phyloP scores from a whole-genome alignment of 306 rosid genomes.

The Rubus parviflorus region DNA sequence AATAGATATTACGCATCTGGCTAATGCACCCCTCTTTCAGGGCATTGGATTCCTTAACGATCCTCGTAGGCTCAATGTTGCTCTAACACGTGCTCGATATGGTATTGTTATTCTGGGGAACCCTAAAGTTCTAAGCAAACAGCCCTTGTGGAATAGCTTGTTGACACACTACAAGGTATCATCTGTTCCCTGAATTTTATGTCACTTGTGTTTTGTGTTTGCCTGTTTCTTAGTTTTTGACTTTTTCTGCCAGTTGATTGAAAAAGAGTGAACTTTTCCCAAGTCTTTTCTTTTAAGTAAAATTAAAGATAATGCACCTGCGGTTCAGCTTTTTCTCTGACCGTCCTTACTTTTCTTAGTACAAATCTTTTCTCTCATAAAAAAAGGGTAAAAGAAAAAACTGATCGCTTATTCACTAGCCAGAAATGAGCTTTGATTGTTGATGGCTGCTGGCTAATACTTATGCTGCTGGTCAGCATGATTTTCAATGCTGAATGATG shows the following conservation, averaged over 20 bases:
- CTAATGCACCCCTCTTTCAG: conserved; percentile 41
- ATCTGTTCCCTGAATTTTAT: conserved; percentile 5
- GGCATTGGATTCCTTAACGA: conserved; percentile 98
- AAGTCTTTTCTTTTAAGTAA: neutral
- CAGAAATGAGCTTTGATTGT: neutral
- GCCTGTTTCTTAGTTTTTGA: neutral
- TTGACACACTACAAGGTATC: conserved; percentile 97
- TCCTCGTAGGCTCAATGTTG: conserved; percentile 98
- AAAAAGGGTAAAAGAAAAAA: neutral
- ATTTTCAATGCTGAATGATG: neutral
- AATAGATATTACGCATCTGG: conserved; percentile 14
- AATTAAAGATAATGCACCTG: neutral
- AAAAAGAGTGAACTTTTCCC: neutral
- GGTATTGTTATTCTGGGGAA: conserved; percentile 98
- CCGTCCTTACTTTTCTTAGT: neutral
- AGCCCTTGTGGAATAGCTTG: conserved; percentile 94
- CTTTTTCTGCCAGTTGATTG: neutral
- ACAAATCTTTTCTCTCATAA: neutral
- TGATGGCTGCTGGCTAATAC: neutral
- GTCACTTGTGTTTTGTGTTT: conserved; percentile 5
- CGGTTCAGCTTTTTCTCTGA: neutral
- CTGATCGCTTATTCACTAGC: neutral
- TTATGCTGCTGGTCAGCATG: neutral
- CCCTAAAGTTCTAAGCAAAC: conserved; percentile 97
- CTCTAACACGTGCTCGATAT: conserved; percentile 95